Evolutionary conservation across 164 flowering plant species (phyloP).

Genomic region (Buxus sempervirens): DNA sequence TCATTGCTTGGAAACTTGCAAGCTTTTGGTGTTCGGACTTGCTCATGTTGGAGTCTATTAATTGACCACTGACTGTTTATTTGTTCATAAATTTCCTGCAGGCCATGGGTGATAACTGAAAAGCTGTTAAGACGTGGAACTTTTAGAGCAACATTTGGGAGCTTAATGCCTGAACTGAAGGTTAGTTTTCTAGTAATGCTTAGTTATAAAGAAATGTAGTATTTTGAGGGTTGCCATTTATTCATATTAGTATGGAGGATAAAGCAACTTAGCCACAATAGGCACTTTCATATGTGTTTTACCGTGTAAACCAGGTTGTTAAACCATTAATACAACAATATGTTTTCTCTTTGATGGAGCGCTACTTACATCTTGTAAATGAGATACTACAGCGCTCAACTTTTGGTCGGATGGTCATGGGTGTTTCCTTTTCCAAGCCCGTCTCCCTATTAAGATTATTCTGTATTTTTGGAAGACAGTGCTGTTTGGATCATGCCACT

Average conservation of each 20-base stretch:
- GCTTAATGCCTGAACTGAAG: conserved; percentile 14
- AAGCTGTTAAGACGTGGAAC: conserved; percentile 9
- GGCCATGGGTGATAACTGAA: conserved; percentile 44
- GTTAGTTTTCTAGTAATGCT: conserved; percentile 16
- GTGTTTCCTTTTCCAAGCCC: no score
- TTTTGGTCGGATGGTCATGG: no score
- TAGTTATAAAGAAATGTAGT: neutral
- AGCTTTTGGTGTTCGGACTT: neutral
- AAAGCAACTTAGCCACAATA: no score
- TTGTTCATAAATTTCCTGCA: conserved; percentile 13
- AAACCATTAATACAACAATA: no score
- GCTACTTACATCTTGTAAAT: no score
- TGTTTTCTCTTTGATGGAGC: no score
- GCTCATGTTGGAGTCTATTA: neutral
- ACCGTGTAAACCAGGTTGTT: no score
- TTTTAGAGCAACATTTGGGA: conserved; percentile 8
- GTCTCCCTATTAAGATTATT: neutral
- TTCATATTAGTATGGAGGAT: neutral
- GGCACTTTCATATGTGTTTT: no score
- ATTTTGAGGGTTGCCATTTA: neutral
- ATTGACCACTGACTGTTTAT: neutral
- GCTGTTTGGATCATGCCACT: neutral
- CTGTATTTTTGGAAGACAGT: neutral
- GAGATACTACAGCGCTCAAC: no score
- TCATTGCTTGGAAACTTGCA: neutral